These are phyloP conservation scores for Xylariaceae sp. DNA, from an alignment of 2,329 filamentous ascomycete genomes.

Conservation along the genomic window DNA sequence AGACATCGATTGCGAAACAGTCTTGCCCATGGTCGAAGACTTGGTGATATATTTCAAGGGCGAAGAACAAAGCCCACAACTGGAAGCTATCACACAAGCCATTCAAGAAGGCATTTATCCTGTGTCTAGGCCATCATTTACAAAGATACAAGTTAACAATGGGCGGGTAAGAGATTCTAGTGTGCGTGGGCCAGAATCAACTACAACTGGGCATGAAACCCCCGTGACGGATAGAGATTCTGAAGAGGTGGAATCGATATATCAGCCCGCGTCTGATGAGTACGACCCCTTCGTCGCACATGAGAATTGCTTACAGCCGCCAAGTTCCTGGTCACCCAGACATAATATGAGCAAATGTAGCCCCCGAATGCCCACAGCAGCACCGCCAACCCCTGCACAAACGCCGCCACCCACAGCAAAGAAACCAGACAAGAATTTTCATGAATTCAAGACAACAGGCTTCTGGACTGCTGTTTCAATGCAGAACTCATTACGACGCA, in stretches of 20 bases:
- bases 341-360: conserved; percentile 5
- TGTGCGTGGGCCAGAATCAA: conserved; percentile 3
- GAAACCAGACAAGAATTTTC: conserved; percentile 44
- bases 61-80: conserved; percentile 43
- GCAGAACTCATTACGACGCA: conserved; percentile 59
- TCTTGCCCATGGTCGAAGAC: conserved; percentile 59
- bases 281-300: conserved; percentile 51
- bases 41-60: conserved; percentile 58
- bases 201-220: conserved; percentile 5
- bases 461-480: conserved; percentile 54
- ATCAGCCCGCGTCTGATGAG: conserved; percentile 39
- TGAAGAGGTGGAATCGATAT: conserved; percentile 16
- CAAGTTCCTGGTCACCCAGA: conserved; percentile 8
- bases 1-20: conserved; percentile 41
- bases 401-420: conserved; percentile 43
- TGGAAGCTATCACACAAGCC: conserved; percentile 51
- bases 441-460: conserved; percentile 46
- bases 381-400: conserved; percentile 47
- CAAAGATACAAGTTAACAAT: conserved; percentile 9
- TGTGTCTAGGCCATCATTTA: conserved; percentile 23
- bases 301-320: conserved; percentile 21
- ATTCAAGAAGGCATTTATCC: conserved; percentile 47
- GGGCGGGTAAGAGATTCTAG: conserved; percentile 6
- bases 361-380: conserved; percentile 23
- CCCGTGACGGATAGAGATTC: conserved; percentile 7